phyloP scores from a whole-genome alignment of 176 grass and related monocot genomes.

The Zoysia pacifica region DNA sequence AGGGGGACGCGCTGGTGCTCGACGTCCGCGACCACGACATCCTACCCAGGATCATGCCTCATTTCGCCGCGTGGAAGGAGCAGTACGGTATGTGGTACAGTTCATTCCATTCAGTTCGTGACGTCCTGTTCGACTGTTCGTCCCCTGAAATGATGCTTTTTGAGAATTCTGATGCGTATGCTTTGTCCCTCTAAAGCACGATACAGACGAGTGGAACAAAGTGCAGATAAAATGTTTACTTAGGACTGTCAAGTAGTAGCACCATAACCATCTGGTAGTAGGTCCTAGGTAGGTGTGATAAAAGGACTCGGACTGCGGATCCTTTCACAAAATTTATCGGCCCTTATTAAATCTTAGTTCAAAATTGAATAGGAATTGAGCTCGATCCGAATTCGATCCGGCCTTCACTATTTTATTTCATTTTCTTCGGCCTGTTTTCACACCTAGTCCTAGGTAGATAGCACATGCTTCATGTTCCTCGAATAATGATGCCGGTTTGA shows the following conservation, averaged over 20 bases:
- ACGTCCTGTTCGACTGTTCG: neutral
- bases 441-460: neutral
- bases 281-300: too few species aligned
- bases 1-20: neutral
- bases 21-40: slow-evolving; percentile 45
- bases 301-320: too few species aligned
- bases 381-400: too few species aligned
- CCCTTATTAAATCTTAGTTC: too few species aligned
- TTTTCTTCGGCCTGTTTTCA: too few species aligned
- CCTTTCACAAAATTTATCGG: too few species aligned
- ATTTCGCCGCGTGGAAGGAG: slow-evolving; percentile 39
- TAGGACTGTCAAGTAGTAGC: too few species aligned
- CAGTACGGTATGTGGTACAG: slow-evolving; percentile 28
- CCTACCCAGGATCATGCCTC: slow-evolving; percentile 17
- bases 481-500: neutral
- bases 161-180: neutral
- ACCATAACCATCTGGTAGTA: too few species aligned
- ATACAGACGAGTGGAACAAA: too few species aligned
- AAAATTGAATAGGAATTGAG: too few species aligned
- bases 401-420: too few species aligned
- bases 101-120: neutral
- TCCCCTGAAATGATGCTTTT: neutral
- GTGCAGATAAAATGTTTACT: too few species aligned
- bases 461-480: neutral
- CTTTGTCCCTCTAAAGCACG: neutral